A percentile compares a stretch with the other conserved stretches of the same genome.
Evolutionary conservation across 1,284 basidiomycete species (phyloP).

Genomic region (Flammula alnicola): DNA sequence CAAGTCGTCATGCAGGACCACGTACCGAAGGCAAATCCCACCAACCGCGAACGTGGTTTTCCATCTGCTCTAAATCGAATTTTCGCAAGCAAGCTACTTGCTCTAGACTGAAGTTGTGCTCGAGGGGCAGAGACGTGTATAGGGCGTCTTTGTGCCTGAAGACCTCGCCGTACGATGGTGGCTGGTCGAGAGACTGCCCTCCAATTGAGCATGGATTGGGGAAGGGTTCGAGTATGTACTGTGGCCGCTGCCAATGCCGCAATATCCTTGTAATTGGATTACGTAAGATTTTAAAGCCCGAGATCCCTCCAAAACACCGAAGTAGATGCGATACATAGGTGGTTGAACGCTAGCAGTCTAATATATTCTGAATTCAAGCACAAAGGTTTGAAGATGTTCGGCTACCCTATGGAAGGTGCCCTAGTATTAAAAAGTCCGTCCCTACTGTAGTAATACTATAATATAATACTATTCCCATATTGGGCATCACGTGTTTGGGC

Average conservation of each 20-base stretch:
- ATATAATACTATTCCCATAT: no score
- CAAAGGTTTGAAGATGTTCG: no score
- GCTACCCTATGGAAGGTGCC: no score
- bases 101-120: conserved; percentile 21
- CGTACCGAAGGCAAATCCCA: conserved; percentile 35
- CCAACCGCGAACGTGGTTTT: conserved; percentile 35
- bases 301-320: no score
- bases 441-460: no score
- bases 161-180: conserved; percentile 21
- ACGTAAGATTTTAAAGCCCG: no score
- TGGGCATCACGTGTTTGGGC: no score
- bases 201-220: conserved; percentile 30
- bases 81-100: conserved; percentile 28
- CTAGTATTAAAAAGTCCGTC: no score
- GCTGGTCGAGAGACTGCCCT: conserved; percentile 30
- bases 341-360: no score
- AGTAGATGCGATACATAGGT: no score
- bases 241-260: not conserved
- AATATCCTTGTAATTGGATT: not conserved
- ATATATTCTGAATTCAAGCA: no score
- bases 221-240: conserved; percentile 4
- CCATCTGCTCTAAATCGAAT: conserved; percentile 38
- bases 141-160: conserved; percentile 14
- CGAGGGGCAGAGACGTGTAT: conserved; percentile 18
- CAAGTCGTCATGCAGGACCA: not conserved